Evolutionary conservation across 208 protist genomes (phyloP).

Genomic region (Trypanosoma theileri): DNA sequence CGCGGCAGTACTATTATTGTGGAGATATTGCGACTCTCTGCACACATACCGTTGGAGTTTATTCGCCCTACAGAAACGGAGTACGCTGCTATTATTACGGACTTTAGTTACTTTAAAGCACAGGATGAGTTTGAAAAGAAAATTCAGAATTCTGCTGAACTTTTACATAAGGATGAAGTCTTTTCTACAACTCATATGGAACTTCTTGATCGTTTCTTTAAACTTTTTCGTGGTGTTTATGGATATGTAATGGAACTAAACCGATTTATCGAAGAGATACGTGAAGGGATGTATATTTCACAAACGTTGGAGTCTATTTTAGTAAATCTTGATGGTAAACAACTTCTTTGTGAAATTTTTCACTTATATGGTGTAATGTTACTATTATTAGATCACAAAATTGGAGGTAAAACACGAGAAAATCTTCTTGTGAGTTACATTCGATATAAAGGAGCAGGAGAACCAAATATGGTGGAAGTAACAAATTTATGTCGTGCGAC

Average conservation of each 20-base stretch:
- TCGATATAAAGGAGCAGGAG: slow-evolving; percentile 92
- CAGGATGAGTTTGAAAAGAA: slow-evolving; percentile 74
- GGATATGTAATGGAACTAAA: slow-evolving; percentile 94
- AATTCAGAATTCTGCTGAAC: slow-evolving; percentile 59
- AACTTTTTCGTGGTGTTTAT: slow-evolving; percentile 95
- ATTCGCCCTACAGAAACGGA: slow-evolving; percentile 40
- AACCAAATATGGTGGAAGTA: slow-evolving; percentile 93
- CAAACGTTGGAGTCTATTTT: slow-evolving; percentile 94
- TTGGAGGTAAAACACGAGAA: slow-evolving; percentile 94
- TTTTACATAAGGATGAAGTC: slow-evolving; percentile 73
- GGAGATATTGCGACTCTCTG: slow-evolving; percentile 89
- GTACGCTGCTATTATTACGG: slow-evolving; percentile 89
- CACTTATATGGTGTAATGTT: slow-evolving; percentile 97
- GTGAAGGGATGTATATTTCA: slow-evolving; percentile 86
- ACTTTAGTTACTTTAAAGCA: slow-evolving; percentile 93
- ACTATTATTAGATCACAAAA: slow-evolving; percentile 91
- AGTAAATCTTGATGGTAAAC: slow-evolving; percentile 93
- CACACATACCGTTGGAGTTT: slow-evolving; percentile 93
- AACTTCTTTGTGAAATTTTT: slow-evolving; percentile 94
- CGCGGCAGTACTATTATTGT: slow-evolving; percentile 93
- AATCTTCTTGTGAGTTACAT: slow-evolving; percentile 97
- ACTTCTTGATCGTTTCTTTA: slow-evolving; percentile 96
- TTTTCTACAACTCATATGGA: slow-evolving; percentile 92
- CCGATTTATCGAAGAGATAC: slow-evolving; percentile 90
- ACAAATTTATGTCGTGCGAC: slow-evolving; percentile 93